A percentile compares a stretch with the other conserved stretches of the same genome.
Evolutionary conservation across 2,329 filamentous ascomycete genomes (phyloP).

Genomic region (Cercospora sojina): DNA sequence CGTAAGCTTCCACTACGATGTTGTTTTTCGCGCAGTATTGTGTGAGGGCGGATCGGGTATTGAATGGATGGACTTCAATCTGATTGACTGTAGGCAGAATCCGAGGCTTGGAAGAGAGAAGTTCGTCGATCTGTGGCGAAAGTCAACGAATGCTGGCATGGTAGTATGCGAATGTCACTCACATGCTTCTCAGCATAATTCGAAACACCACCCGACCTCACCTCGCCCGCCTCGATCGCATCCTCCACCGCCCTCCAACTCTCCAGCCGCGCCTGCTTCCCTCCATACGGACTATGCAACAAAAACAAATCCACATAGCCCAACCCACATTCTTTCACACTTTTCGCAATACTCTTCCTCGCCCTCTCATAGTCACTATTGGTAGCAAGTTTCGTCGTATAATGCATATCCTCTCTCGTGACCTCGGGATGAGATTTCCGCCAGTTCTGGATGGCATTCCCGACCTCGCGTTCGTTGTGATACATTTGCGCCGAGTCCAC

Average conservation of each 20-base stretch:
- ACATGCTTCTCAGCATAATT: constrained; percentile 77
- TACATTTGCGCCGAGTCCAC: constrained; percentile 65
- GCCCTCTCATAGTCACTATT: constrained; percentile 68
- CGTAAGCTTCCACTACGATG: constrained; percentile 76
- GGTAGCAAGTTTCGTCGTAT: constrained; percentile 73
- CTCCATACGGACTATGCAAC: constrained; percentile 76
- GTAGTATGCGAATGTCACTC: constrained; percentile 37
- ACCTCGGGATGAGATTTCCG: constrained; percentile 42
- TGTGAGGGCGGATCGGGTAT: constrained; percentile 67
- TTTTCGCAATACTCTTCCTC: constrained; percentile 63
- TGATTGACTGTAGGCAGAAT: constrained; percentile 72
- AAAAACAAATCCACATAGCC: constrained; percentile 79
- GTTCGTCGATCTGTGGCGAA: constrained; percentile 60
- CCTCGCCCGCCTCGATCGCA: constrained; percentile 68
- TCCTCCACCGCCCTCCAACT: constrained; percentile 78
- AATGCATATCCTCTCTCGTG: constrained; percentile 69
- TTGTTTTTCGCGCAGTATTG: constrained; percentile 63
- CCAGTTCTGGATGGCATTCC: constrained; percentile 56
- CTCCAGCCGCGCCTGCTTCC: constrained; percentile 63
- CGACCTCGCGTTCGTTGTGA: constrained; percentile 69
- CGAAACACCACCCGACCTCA: constrained; percentile 70
- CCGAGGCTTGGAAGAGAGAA: constrained; percentile 62
- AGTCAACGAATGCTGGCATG: not conserved
- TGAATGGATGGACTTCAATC: constrained; percentile 80
- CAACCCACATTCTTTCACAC: constrained; percentile 63